Conservation (phyloP, 257 asterid genomes). For the Ilex aquifolium region DNA sequence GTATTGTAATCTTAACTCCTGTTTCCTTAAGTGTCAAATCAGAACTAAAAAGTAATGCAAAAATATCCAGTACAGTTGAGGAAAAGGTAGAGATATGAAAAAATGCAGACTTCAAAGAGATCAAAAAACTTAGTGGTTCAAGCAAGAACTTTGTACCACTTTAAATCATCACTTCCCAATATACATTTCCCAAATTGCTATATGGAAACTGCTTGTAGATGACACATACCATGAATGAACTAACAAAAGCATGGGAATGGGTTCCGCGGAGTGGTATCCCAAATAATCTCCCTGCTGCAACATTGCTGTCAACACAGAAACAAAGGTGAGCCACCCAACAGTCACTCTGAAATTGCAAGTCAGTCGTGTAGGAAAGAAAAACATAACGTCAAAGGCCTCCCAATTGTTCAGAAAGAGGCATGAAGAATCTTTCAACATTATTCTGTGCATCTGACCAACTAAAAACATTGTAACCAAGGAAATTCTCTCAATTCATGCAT, state of each 20-base stretch:
- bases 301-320: slow-evolving; percentile 68
- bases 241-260: slow-evolving; percentile 97
- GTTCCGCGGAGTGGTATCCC: slow-evolving; percentile 99
- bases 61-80: background rate
- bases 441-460: too few relatives aligned
- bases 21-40: background rate
- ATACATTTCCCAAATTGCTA: background rate
- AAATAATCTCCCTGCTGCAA: slow-evolving; percentile 95
- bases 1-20: too few relatives aligned
- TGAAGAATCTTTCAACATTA: too few relatives aligned
- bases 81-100: background rate
- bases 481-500: too few relatives aligned
- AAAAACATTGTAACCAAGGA: too few relatives aligned
- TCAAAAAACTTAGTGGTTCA: background rate
- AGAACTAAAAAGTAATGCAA: background rate
- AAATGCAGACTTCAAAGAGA: too few relatives aligned
- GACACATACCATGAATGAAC: slow-evolving; percentile 82
- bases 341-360: too few relatives aligned
- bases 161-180: background rate
- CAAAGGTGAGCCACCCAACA: slow-evolving; percentile 5
- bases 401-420: too few relatives aligned
- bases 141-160: background rate
- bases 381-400: too few relatives aligned
- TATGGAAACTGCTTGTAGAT: background rate
- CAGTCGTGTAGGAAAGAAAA: too few relatives aligned